Evolutionary conservation across 2,329 filamentous ascomycete genomes (phyloP).

Genomic region (Arthrobotrys conoides): DNA sequence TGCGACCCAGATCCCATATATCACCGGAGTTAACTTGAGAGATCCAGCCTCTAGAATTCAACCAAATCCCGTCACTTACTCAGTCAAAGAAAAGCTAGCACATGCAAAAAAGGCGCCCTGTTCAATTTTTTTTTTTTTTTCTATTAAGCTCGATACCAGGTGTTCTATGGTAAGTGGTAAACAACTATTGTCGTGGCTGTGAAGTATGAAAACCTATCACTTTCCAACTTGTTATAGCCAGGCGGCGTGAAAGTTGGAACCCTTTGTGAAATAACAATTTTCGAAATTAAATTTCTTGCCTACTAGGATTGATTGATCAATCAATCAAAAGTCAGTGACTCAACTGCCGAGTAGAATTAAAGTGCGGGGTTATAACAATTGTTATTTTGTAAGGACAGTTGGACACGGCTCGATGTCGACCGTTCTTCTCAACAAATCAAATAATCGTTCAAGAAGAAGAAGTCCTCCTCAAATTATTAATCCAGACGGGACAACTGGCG

Average conservation of each 20-base stretch:
- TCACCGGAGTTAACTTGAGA: constrained; percentile 23
- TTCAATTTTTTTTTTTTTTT: too few species aligned
- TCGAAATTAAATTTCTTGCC: not conserved
- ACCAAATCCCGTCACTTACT: not conserved
- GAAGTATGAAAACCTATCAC: not conserved
- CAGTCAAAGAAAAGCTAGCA: not conserved
- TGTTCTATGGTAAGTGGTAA: not conserved
- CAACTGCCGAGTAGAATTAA: not conserved
- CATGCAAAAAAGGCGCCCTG: not conserved
- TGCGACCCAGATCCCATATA: not conserved
- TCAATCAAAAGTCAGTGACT: not conserved
- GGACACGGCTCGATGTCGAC: constrained; percentile 11
- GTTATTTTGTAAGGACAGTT: constrained; percentile 1
- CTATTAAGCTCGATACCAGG: too few species aligned
- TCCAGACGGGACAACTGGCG: not conserved
- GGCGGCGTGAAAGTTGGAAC: not conserved
- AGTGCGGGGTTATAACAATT: constrained; percentile 5
- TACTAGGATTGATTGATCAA: not conserved
- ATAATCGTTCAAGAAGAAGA: not conserved
- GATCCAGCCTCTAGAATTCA: not conserved
- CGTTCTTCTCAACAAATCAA: constrained; percentile 5
- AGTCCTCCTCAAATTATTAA: not conserved
- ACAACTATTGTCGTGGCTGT: not conserved
- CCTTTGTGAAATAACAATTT: too few species aligned
- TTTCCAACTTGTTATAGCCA: not conserved